These are phyloP conservation scores for Auriscalpium vulgare DNA, from an alignment of 768 basidiomycete species.

Conservation along the genomic window DNA sequence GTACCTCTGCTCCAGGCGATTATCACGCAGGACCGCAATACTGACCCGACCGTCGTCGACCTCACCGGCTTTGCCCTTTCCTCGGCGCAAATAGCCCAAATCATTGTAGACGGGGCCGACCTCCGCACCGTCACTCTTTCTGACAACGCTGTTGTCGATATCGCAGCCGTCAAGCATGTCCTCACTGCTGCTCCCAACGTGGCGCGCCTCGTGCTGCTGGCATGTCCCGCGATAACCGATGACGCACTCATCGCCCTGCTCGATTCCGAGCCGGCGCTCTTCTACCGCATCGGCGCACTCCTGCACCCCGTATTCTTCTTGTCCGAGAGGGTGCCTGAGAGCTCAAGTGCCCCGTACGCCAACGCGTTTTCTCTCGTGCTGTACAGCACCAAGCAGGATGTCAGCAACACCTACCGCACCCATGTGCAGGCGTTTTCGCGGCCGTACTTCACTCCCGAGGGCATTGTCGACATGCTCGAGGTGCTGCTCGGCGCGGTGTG, in stretches of 20 bases:
- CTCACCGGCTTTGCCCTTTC: not conserved
- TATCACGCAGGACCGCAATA: not conserved
- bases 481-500: not conserved
- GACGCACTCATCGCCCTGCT: not conserved
- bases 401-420: too few relatives aligned
- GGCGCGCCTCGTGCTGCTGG: not conserved
- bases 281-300: not conserved
- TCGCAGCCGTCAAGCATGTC: not conserved
- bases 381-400: too few relatives aligned
- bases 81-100: not conserved
- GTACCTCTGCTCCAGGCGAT: not conserved
- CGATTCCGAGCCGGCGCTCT: not conserved
- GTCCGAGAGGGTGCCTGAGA: not conserved
- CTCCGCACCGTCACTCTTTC: not conserved
- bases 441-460: not conserved
- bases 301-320: not conserved
- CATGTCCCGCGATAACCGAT: not conserved
- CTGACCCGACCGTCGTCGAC: not conserved
- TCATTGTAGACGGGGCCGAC: not conserved
- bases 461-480: not conserved
- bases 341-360: not conserved
- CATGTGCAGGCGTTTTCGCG: not conserved
- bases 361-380: not conserved
- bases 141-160: not conserved
- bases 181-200: not conserved